Base-by-base conservation (phyloP, 2,329 filamentous ascomycete genomes). In the Diaporthe australafricana region DNA sequence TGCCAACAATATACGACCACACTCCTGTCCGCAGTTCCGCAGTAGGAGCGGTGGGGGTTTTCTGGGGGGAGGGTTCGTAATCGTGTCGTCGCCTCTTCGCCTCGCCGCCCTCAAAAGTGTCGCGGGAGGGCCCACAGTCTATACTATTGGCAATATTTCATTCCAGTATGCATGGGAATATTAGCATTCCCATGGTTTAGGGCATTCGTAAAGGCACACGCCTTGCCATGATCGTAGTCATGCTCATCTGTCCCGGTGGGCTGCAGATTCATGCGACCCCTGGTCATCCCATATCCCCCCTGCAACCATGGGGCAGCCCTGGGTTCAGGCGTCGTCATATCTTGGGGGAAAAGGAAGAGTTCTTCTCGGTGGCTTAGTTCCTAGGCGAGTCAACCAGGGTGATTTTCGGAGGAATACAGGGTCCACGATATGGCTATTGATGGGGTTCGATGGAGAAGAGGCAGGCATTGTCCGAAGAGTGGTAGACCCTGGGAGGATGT, bases 231-330 rank as follows among this genome's bases (percentile, higher is more conserved):
- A 60, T 66, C 50, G 60, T 67, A 27, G 50, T 60, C 56, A 57
- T 68, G 56, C 69, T 73, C 72, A 71, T 73, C 72, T 71, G 55
- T 45, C 65, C 69, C 27, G 67, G 72, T 73, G 56, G 72, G 35
- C 72, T 71, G 53, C 63, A 57, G 27, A 69, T 73, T 73, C 72
- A 73, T 73, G 72, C 72, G 69, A 73, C 42, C 72, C 72, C 72
- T 55, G 50, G 72, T 66, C 69, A 20, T 50, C 48, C 69, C 72
- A 71, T 66, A 45, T 57, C 50, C 42, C 30, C 42, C 66, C 25
- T 27, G 55, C 22, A 11, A 11, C 40, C 52, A 14, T 45, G 20
- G 52, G 38, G 53, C 30, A 45, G 63, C 63, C 63, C 48, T 56
- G 52, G 66, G 53, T n/a, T 60, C 53, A 57, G 16, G 53, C 53